Evolutionary conservation across 108 stramenopile species (phyloP).

Genomic region (Aureococcus anophagefferens): DNA sequence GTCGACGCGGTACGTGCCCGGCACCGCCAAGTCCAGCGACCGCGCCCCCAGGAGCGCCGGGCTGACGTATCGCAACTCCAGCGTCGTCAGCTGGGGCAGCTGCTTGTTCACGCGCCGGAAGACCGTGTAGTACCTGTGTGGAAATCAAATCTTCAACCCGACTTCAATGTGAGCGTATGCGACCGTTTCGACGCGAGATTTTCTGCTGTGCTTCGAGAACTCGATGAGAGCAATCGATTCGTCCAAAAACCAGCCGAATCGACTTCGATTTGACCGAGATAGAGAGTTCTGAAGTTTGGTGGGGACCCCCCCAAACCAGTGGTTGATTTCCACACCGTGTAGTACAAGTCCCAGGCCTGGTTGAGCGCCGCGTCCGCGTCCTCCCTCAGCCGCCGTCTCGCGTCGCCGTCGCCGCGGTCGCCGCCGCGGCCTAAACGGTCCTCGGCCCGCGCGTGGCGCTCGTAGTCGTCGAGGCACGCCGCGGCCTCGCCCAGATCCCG

Average conservation of each 20-base stretch:
- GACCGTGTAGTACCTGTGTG: conserved; percentile 92
- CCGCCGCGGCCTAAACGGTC: not conserved
- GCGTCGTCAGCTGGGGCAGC: conserved; percentile 65
- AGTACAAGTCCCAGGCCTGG: conserved; percentile 95
- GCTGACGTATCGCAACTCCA: conserved; percentile 78
- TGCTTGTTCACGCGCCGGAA: conserved; percentile 90
- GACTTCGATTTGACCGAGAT: too few species aligned
- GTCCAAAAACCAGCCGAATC: too few species aligned
- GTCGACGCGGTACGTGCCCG: conserved; percentile 88
- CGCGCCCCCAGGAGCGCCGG: conserved; percentile 70
- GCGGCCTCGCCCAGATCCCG: conserved; percentile 66
- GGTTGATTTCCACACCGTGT: too few species aligned
- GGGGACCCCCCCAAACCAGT: too few species aligned
- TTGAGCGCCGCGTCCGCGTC: conserved; percentile 76
- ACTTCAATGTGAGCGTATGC: too few species aligned
- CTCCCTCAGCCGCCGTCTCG: conserved; percentile 14
- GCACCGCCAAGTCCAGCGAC: conserved; percentile 83
- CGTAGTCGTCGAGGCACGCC: conserved; percentile 53
- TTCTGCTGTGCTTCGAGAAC: too few species aligned
- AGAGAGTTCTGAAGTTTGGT: too few species aligned
- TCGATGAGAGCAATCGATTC: too few species aligned
- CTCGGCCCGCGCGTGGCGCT: not conserved
- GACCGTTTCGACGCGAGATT: too few species aligned
- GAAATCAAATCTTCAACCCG: too few species aligned
- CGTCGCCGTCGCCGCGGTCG: not conserved